Evolutionary conservation across 2,329 filamentous ascomycete genomes (phyloP).

Genomic region (Fusarium subtropicale): DNA sequence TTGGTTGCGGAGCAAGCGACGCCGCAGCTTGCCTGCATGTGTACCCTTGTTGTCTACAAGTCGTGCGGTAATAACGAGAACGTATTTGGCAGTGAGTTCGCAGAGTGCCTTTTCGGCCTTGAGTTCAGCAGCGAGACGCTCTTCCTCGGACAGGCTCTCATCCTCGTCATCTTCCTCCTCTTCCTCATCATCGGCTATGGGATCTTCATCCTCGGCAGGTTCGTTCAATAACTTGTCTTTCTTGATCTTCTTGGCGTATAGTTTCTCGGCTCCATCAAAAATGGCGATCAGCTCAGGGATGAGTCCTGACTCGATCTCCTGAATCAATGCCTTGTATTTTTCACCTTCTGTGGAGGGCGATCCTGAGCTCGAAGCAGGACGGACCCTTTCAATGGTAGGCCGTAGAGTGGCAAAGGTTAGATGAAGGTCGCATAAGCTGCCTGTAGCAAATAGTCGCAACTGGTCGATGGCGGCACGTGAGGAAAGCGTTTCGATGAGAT

Average conservation of each 20-base stretch:
- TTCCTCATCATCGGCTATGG: conserved; percentile 71
- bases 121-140: conserved; percentile 73
- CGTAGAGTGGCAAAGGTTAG: conserved; percentile 81
- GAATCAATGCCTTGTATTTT: conserved; percentile 63
- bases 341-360: conserved; percentile 43
- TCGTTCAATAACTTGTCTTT: conserved; percentile 68
- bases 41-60: conserved; percentile 75
- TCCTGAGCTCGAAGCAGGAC: conserved; percentile 43
- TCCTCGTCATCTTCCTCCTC: conserved; percentile 66
- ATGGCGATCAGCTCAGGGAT: conserved; percentile 79
- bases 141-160: conserved; percentile 64
- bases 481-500: conserved; percentile 75
- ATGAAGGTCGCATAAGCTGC: conserved; percentile 84
- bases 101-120: conserved; percentile 88
- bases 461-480: conserved; percentile 79
- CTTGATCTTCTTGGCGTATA: conserved; percentile 77
- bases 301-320: conserved; percentile 72
- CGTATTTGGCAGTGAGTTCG: conserved; percentile 84
- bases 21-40: conserved; percentile 72
- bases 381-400: conserved; percentile 60
- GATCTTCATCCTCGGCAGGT: conserved; percentile 78
- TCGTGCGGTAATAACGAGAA: conserved; percentile 80
- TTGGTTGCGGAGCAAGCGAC: conserved; percentile 82
- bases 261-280: conserved; percentile 80
- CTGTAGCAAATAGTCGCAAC: conserved; percentile 79